phyloP scores from a whole-genome alignment of 768 basidiomycete species.

The Phlebiopsis gigantea region DNA sequence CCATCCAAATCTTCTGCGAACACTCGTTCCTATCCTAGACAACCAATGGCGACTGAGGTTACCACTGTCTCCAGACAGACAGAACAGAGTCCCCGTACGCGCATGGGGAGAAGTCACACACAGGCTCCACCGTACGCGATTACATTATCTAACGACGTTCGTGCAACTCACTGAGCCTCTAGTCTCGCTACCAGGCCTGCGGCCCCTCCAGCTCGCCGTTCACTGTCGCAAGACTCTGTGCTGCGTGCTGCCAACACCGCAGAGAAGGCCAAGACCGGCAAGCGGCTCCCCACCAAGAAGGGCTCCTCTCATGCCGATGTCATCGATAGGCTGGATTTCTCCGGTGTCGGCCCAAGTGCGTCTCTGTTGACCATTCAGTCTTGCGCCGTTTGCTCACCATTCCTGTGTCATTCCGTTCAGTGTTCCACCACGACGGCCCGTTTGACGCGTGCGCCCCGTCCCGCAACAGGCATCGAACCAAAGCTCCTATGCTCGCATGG shows the following conservation, averaged over 20 bases:
- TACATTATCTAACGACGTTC: constrained; percentile 1
- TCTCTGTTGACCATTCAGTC: constrained; percentile 6
- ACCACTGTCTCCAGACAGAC: constrained; percentile 45
- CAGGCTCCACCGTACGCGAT: constrained; percentile 36
- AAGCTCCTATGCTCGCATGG: constrained; percentile 85
- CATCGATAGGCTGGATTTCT: constrained; percentile 84
- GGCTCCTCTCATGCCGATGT: constrained; percentile 81
- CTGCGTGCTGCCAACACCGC: constrained; percentile 32
- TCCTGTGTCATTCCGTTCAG: constrained; percentile 30
- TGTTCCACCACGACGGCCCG: constrained; percentile 91
- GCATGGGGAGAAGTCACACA: constrained; percentile 57
- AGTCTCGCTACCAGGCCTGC: constrained; percentile 19
- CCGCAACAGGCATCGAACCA: constrained; percentile 73
- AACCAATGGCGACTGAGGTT: constrained; percentile 42
- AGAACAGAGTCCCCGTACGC: constrained; percentile 38
- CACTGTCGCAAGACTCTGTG: constrained; percentile 46
- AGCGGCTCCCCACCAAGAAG: constrained; percentile 58
- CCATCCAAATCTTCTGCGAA: constrained; percentile 29
- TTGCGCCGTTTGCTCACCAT: constrained; percentile 17
- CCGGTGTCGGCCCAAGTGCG: constrained; percentile 80
- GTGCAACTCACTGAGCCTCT: not conserved
- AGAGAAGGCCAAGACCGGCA: constrained; percentile 39
- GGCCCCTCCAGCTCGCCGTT: constrained; percentile 32
- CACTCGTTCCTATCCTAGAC: not conserved
- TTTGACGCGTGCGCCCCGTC: constrained; percentile 91